phyloP scores from a whole-genome alignment of 1,139 yeast genomes.

The Suhomyces taliae region DNA sequence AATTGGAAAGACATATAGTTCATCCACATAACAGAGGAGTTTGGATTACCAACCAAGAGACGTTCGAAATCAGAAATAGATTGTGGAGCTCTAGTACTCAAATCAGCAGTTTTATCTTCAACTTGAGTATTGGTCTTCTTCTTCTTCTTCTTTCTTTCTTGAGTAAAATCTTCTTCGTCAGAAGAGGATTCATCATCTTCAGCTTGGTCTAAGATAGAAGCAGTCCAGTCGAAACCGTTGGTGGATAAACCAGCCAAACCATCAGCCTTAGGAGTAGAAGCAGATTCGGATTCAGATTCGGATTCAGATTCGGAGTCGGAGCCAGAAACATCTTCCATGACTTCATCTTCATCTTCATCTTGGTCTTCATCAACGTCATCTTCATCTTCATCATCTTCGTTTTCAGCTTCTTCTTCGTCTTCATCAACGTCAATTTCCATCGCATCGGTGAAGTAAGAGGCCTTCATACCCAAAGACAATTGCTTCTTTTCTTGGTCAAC shows the following conservation, averaged over 20 bases:
- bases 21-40: constrained; percentile 95
- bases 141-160: constrained; percentile 47
- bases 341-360: constrained; percentile 20
- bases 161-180: constrained; percentile 58
- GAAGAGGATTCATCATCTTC: constrained; percentile 54
- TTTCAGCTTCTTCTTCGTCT: constrained; percentile 28
- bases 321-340: no score
- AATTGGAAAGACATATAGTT: constrained; percentile 97
- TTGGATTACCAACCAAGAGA: constrained; percentile 85
- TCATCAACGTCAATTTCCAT: constrained; percentile 25
- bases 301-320: constrained; percentile 22
- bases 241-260: constrained; percentile 52
- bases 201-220: constrained; percentile 80
- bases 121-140: constrained; percentile 44
- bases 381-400: constrained; percentile 27
- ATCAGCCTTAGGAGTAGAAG: constrained; percentile 16
- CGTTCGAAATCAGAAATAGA: constrained; percentile 91
- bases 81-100: constrained; percentile 85
- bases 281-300: constrained; percentile 16
- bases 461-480: constrained; percentile 88
- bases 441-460: constrained; percentile 70
- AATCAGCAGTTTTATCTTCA: constrained; percentile 83
- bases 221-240: constrained; percentile 92
- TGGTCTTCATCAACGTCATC: constrained; percentile 26
- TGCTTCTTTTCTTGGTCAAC: constrained; percentile 68